These are phyloP conservation scores for Hypoxylon trugodes DNA, from an alignment of 495 filamentous ascomycete genomes.

Conservation along the genomic window DNA sequence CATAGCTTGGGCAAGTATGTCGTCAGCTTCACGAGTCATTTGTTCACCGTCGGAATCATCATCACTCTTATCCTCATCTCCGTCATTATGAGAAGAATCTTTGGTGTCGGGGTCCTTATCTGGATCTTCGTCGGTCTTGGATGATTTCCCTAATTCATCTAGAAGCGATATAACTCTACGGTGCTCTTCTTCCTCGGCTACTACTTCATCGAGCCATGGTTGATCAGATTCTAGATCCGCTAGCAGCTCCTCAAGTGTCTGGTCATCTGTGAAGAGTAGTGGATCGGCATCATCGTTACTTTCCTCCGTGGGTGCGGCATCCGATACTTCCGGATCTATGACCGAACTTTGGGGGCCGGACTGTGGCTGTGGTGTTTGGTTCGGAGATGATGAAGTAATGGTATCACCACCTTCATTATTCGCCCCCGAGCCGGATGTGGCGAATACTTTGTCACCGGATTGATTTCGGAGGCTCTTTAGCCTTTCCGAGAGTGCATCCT, in stretches of 20 bases:
- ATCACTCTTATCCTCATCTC: conserved; percentile 24
- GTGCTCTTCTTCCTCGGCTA: conserved; percentile 42
- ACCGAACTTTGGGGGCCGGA: not conserved
- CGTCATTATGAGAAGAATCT: conserved; percentile 12
- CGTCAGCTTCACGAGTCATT: conserved; percentile 47
- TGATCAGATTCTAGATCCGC: conserved; percentile 44
- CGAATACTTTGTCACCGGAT: conserved; percentile 20
- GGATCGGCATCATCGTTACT: conserved; percentile 26
- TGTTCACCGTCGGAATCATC: conserved; percentile 54
- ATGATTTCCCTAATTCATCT: conserved; percentile 29
- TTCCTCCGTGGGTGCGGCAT: conserved; percentile 11
- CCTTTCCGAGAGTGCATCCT: conserved; percentile 54
- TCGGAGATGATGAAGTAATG: conserved; percentile 1
- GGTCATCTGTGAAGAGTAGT: conserved; percentile 43
- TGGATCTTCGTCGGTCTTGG: not conserved
- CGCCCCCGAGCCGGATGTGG: not conserved
- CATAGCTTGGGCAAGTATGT: conserved; percentile 45
- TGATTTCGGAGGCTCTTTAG: conserved; percentile 53
- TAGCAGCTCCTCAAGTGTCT: conserved; percentile 50
- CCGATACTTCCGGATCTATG: conserved; percentile 7
- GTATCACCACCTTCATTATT: not conserved
- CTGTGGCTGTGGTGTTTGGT: conserved; percentile 17
- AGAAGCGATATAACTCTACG: conserved; percentile 40
- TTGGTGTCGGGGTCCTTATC: not conserved
- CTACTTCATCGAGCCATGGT: conserved; percentile 37